Conservation (phyloP, 1,284 basidiomycete genomes). For the Entoloma clypeatum region DNA sequence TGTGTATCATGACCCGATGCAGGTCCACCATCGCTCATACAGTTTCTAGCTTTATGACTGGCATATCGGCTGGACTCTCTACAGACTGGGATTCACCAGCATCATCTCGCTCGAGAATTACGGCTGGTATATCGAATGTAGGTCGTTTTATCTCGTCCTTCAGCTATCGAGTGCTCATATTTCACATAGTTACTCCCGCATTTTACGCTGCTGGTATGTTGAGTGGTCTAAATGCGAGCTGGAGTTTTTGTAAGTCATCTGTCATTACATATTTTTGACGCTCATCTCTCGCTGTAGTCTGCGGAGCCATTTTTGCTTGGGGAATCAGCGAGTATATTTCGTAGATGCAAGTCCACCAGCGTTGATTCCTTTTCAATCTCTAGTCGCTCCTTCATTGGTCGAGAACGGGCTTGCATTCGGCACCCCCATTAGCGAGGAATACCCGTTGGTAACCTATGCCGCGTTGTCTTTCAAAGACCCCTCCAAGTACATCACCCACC, state of each 20-base stretch:
- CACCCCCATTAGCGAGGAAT: conserved; percentile 36
- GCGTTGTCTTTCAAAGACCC: conserved; percentile 45
- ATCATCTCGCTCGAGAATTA: conserved; percentile 60
- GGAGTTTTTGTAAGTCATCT: conserved; percentile 50
- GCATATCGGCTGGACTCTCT: conserved; percentile 67
- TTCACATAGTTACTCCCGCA: conserved; percentile 62
- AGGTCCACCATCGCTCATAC: background rate
- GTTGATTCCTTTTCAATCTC: background rate
- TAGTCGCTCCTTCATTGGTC: conserved; percentile 54
- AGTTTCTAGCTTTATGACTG: conserved; percentile 65
- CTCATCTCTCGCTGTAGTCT: conserved; percentile 28
- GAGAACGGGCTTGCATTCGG: conserved; percentile 51
- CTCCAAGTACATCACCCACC: conserved; percentile 34
- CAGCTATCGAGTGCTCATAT: too few species aligned
- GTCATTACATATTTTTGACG: background rate
- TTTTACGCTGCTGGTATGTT: conserved; percentile 70
- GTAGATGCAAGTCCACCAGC: background rate
- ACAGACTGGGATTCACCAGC: conserved; percentile 55
- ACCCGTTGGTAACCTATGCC: conserved; percentile 41
- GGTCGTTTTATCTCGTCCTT: too few species aligned
- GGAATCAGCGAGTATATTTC: conserved; percentile 45
- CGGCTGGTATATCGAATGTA: conserved; percentile 51
- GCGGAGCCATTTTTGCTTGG: conserved; percentile 58
- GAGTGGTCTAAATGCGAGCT: conserved; percentile 61
- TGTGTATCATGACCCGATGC: conserved; percentile 28